Evolutionary conservation across 192 early-diverging fungal genomes (phyloP).

Genomic region (Rhizophagus sp.): DNA sequence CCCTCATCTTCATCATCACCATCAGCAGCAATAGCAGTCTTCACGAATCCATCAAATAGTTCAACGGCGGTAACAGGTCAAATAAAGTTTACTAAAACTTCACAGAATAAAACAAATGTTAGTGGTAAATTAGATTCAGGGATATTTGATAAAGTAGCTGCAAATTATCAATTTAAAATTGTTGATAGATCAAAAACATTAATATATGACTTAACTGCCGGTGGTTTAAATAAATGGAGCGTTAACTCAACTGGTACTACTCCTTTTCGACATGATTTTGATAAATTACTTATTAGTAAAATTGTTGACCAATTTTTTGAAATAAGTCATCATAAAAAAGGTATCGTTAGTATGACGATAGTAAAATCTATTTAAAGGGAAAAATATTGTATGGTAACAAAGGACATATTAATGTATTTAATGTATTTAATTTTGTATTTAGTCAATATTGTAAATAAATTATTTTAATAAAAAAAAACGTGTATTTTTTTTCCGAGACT

Average conservation of each 20-base stretch:
- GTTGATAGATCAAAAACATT: background rate
- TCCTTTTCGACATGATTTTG: background rate
- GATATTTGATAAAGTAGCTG: background rate
- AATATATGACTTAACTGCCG: background rate
- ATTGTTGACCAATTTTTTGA: background rate
- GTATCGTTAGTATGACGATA: background rate
- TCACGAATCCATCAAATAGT: background rate
- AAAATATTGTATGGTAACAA: conserved; percentile 5
- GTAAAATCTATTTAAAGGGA: background rate
- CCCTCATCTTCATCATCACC: background rate
- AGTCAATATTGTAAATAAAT: too few species aligned
- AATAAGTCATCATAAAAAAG: background rate
- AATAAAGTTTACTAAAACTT: background rate
- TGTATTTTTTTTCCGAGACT: too few species aligned
- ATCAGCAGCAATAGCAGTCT: background rate
- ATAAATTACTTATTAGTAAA: background rate
- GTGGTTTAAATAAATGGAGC: background rate
- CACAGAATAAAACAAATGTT: background rate
- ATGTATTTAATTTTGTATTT: too few species aligned
- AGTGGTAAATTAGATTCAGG: background rate
- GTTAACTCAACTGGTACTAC: background rate
- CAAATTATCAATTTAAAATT: background rate
- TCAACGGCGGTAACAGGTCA: background rate
- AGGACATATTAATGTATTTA: too few species aligned
- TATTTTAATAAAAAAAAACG: too few species aligned